Evolutionary conservation across 2,329 filamentous ascomycete species (phyloP), one percentile per base, ranked within the genome.

Genomic region (Penicillium sp.): DNA sequence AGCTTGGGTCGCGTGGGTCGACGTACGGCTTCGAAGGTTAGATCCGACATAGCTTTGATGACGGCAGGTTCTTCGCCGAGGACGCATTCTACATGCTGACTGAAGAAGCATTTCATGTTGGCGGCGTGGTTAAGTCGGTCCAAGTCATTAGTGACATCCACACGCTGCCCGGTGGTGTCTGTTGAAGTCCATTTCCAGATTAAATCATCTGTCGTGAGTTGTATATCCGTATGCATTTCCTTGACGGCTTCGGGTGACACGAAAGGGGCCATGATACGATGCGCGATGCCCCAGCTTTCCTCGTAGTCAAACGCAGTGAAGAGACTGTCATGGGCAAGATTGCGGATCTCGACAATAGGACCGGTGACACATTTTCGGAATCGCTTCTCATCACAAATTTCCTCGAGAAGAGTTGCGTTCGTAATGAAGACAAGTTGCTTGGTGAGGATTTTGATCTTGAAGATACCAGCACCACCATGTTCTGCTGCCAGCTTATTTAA

Each of bases 351-450:
- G 7, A 75, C 66, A 3, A 89, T 73, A 0, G 80, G 77, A 2
- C 71, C 72, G 64, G 89, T 89, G 21, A 80, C 71, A 52, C 64
- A 69, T 65, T 75, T 76, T 12, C 67, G 73, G 68, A 91, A 89
- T 21, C 86, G 80, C 58, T 79, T 84, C 72, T 90, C 85, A 58
- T 90, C 84, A 65, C 85, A 89, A 9, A 84, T 69, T 66, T 90
- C 87, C 56, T 88, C 81, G 33, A 89, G 75, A 0, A 90, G 75
- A 38, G 80, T 81, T 19, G 82, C 79, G 33, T 76, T 83, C 43
- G 77, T 80, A 45, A 84, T 75, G 56, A 88, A 74, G 45, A 86
- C 77, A 17, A 78, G 68, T 8, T 79, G 77, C 6, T 75, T 67
- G 15, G 70, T 72, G 1, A 80, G 77, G 6, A 81, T 78, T 6